Conservation (phyloP, 495 filamentous ascomycete genomes). For the Xylaria longipes region DNA sequence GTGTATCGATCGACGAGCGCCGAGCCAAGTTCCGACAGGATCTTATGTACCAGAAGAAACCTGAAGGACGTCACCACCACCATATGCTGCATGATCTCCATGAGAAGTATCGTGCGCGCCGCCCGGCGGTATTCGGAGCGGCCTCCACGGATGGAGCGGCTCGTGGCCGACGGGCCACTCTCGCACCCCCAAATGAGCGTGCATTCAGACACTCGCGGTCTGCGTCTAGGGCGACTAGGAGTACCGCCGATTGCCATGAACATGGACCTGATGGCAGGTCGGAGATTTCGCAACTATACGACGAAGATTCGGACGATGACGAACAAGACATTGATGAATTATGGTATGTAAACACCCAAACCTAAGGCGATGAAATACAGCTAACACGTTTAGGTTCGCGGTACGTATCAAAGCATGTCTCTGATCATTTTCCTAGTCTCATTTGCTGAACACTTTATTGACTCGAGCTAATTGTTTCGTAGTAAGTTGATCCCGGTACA, state of each 20-base stretch:
- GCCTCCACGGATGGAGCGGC: conserved; percentile 3
- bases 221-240: conserved; percentile 32
- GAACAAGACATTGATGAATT: conserved; percentile 81
- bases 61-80: conserved; percentile 43
- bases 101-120: conserved; percentile 45
- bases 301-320: conserved; percentile 63
- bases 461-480: conserved; percentile 14
- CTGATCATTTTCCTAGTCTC: not conserved
- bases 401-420: conserved; percentile 8
- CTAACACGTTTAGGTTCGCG: conserved; percentile 57
- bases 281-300: conserved; percentile 32
- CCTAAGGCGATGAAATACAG: not conserved
- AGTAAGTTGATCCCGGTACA: conserved; percentile 18
- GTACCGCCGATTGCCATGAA: conserved; percentile 24
- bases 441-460: not conserved
- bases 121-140: not conserved
- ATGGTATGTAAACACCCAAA: conserved; percentile 54
- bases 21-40: conserved; percentile 75
- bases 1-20: conserved; percentile 80
- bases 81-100: conserved; percentile 43
- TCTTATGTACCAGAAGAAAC: conserved; percentile 66
- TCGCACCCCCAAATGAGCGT: conserved; percentile 31
- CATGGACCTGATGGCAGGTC: conserved; percentile 18
- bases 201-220: conserved; percentile 41
- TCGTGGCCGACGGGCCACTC: conserved; percentile 35